A percentile compares a stretch with the other conserved stretches of the same genome.
These are phyloP conservation scores for Psilocybe subaeruginosa DNA, from an alignment of 768 basidiomycete genomes.

Conservation along the genomic window DNA sequence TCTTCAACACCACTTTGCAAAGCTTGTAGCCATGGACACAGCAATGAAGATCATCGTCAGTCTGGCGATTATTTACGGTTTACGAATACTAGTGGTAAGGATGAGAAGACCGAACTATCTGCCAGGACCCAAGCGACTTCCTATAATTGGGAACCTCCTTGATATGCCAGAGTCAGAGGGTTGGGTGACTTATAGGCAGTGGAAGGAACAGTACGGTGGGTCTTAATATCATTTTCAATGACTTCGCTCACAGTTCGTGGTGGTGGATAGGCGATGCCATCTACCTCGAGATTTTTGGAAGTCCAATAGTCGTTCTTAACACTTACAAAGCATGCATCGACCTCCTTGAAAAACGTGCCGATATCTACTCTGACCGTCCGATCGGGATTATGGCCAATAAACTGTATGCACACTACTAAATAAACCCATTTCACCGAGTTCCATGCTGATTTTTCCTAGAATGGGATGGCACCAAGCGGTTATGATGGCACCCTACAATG, in stretches of 20 bases:
- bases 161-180: slow-evolving; percentile 24
- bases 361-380: slow-evolving; percentile 31
- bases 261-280: slow-evolving; percentile 22
- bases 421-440: not conserved
- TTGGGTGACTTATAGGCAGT: too few relatives aligned
- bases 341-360: slow-evolving; percentile 30
- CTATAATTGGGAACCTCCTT: slow-evolving; percentile 25
- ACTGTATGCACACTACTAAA: slow-evolving; percentile 14
- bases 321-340: slow-evolving; percentile 26
- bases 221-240: not conserved
- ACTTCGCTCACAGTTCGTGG: not conserved
- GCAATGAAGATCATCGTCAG: slow-evolving; percentile 1
- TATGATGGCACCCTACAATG: slow-evolving; percentile 27
- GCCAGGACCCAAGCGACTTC: slow-evolving; percentile 23
- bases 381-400: slow-evolving; percentile 20
- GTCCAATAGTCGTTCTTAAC: slow-evolving; percentile 28
- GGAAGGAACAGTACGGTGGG: slow-evolving; percentile 23
- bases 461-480: slow-evolving; percentile 28
- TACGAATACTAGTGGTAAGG: slow-evolving; percentile 11
- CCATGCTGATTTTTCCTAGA: slow-evolving; percentile 6
- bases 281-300: slow-evolving; percentile 30
- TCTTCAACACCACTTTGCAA: not conserved
- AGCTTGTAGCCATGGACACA: not conserved
- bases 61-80: slow-evolving; percentile 10
- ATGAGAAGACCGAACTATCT: slow-evolving; percentile 18